Conservation (phyloP, 2,329 filamentous ascomycete genomes). For the Aspergillus neotritici region DNA sequence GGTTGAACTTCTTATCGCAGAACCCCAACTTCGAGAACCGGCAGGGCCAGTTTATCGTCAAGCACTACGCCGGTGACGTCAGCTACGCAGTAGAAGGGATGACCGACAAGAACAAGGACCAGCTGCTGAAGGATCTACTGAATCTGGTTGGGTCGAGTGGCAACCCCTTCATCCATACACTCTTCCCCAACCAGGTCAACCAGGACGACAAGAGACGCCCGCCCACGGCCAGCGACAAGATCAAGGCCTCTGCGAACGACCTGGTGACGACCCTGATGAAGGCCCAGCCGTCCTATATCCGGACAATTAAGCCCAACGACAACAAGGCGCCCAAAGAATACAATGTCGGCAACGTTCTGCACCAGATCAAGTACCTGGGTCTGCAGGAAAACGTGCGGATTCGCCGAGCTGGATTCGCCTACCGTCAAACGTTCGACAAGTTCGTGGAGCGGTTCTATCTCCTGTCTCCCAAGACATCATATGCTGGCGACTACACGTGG, state of each 20-base stretch:
- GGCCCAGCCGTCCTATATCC: conserved; percentile 93
- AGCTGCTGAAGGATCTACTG: conserved; percentile 86
- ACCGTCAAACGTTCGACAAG: conserved; percentile 94
- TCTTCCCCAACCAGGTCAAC: conserved; percentile 91
- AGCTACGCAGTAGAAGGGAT: conserved; percentile 92
- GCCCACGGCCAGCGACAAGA: conserved; percentile 92
- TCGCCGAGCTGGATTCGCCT: conserved; percentile 90
- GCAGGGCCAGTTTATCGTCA: conserved; percentile 95
- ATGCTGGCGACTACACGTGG: conserved; percentile 97
- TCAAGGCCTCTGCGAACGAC: conserved; percentile 89
- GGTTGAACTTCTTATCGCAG: conserved; percentile 76
- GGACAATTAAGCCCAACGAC: conserved; percentile 98
- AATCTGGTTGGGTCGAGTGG: conserved; percentile 77
- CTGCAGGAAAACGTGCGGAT: conserved; percentile 99
- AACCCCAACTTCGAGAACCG: conserved; percentile 87
- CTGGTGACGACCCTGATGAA: conserved; percentile 95
- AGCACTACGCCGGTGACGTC: conserved; percentile 97
- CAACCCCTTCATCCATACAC: conserved; percentile 76
- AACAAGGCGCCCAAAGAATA: conserved; percentile 96
- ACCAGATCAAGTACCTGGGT: conserved; percentile 98
- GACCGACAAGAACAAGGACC: conserved; percentile 99
- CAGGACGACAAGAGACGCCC: conserved; percentile 92
- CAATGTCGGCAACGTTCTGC: conserved; percentile 83
- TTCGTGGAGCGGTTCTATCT: conserved; percentile 97
- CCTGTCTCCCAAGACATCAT: conserved; percentile 87